Evolutionary conservation across 108 stramenopile genomes (phyloP).

Genomic region (Hondaea fermentalgiana): DNA sequence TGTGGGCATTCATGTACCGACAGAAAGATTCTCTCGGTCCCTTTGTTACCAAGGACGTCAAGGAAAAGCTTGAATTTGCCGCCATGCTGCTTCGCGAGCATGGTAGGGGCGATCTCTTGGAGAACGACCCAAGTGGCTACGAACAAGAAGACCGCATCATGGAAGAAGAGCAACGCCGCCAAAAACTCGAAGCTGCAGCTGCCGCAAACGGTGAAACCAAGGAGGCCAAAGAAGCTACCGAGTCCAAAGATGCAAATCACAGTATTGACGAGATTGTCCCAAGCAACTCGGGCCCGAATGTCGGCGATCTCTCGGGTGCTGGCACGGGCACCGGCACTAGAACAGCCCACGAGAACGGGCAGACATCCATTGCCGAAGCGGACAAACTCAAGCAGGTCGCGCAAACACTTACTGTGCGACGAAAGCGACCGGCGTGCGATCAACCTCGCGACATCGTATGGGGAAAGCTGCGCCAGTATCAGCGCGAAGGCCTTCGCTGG

Average conservation of each 20-base stretch:
- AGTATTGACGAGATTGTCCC: not conserved
- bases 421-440: not conserved
- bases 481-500: constrained; percentile 66
- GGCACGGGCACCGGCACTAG: not conserved
- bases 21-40: not conserved
- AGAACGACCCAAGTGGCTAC: not conserved
- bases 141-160: not conserved
- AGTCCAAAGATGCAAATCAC: no score
- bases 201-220: not conserved
- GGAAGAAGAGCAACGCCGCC: not conserved
- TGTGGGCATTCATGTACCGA: not conserved
- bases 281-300: not conserved
- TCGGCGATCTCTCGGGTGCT: not conserved
- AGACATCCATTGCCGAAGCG: not conserved
- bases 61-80: not conserved
- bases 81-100: not conserved
- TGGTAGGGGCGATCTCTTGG: not conserved
- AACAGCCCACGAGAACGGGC: not conserved
- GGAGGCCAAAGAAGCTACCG: not conserved
- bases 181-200: not conserved
- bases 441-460: constrained; percentile 7
- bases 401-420: not conserved
- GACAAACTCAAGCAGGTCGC: not conserved
- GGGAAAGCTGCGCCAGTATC: constrained; percentile 51
- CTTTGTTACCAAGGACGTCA: not conserved